Evolutionary conservation across 2,329 filamentous ascomycete species (phyloP).

Genomic region (Leptographium wingfieldii): DNA sequence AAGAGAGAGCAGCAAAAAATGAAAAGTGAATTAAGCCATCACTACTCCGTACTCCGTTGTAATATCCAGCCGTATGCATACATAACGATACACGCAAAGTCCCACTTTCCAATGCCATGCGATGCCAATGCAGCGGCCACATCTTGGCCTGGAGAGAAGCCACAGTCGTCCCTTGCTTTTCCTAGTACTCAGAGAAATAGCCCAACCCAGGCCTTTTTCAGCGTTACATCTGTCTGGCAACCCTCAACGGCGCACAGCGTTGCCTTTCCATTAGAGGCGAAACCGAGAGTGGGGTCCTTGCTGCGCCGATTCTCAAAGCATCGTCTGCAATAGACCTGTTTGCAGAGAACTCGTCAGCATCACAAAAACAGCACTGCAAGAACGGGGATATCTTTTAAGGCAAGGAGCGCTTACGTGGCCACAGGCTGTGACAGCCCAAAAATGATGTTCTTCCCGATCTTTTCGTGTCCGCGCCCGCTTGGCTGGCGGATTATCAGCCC

Average conservation of each 20-base stretch:
- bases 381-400: background rate
- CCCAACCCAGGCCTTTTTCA: conserved; percentile 48
- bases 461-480: conserved; percentile 35
- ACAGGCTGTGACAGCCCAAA: conserved; percentile 84
- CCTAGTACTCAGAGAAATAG: conserved; percentile 36
- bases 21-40: background rate
- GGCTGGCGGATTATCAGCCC: conserved; percentile 18
- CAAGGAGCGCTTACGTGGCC: conserved; percentile 58
- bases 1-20: background rate
- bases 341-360: conserved; percentile 1
- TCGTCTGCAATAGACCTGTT: conserved; percentile 48
- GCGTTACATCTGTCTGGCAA: conserved; percentile 39
- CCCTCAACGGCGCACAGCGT: conserved; percentile 43
- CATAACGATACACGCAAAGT: background rate
- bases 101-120: background rate
- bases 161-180: background rate
- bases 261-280: conserved; percentile 22
- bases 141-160: background rate
- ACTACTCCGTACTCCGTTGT: background rate
- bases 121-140: background rate
- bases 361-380: background rate
- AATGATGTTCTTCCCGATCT: conserved; percentile 59
- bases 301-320: conserved; percentile 45
- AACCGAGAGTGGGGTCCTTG: conserved; percentile 19
- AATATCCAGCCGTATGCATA: background rate